phyloP scores from a whole-genome alignment of 805 yeast genomes.

The Spathaspora gorwiae region DNA sequence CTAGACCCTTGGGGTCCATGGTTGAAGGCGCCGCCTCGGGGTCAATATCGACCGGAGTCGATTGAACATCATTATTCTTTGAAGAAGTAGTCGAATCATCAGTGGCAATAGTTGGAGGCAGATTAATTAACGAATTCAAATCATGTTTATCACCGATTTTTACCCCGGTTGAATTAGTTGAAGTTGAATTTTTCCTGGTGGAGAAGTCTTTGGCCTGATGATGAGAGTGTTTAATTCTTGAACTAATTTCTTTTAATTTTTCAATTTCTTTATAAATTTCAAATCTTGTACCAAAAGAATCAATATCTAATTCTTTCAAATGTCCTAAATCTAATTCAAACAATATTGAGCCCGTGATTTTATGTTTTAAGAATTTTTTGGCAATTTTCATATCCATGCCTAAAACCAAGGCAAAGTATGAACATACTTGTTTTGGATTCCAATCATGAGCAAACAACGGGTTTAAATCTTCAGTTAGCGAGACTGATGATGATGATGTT shows the following conservation, averaged over 20 bases:
- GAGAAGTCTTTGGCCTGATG: too few relatives aligned
- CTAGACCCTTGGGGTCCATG: too few relatives aligned
- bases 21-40: too few relatives aligned
- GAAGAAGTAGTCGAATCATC: background rate
- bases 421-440: conserved; percentile 83
- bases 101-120: conserved; percentile 5
- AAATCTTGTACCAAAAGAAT: conserved; percentile 91
- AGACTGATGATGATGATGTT: conserved; percentile 10
- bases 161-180: conserved; percentile 1
- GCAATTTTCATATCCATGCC: conserved; percentile 77
- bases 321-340: conserved; percentile 81
- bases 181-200: conserved; percentile 24
- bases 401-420: conserved; percentile 60
- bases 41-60: too few relatives aligned
- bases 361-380: conserved; percentile 77
- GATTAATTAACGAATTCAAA: background rate
- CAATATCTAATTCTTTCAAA: conserved; percentile 86
- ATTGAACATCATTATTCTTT: background rate
- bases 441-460: conserved; percentile 35
- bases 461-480: conserved; percentile 31
- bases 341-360: conserved; percentile 81
- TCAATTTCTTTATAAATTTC: conserved; percentile 89
- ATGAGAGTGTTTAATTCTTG: conserved; percentile 9
- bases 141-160: background rate
- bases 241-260: conserved; percentile 38